Base-by-base conservation (phyloP, 306 rosid genomes). In the Casuarina cunninghamiana region DNA sequence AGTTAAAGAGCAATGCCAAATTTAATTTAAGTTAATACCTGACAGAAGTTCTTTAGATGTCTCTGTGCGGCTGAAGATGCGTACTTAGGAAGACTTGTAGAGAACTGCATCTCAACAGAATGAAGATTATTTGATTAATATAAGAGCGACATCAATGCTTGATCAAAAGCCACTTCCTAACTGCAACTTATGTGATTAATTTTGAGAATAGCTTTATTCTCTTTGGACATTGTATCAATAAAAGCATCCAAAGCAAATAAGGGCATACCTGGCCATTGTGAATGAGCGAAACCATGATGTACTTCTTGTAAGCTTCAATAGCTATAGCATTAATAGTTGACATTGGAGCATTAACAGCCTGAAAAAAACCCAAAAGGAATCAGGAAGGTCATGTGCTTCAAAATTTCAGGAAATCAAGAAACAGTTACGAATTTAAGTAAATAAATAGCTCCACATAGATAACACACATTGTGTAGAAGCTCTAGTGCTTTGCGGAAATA, bases 331-430 rank as follows among this genome's bases (percentile, higher is more conserved):
- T 96, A 66, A 87, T 38, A 60, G 80, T 38, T 50, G 91, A 72
- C 97, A 96, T 91, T 16, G 99, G 99, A 75, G 98, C 96, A 75
- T 97, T 91, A 80, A 96, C 98, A 82, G 89, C 99, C 99, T 96
- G 85, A 26, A 81, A 79, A 81, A 10, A 83, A 50, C 79, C 62
- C 69, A 80, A 75, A 61, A 65, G 78, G 19, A 57, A 74, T 75
- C 6, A 79, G 72, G 53, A 38, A 19, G 26, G 68, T 46, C 2
- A 62, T 1, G 3, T 45, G 77, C 75, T 71, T 45, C 51, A 44
- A 69, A 54, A 69, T 51, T 71, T 49, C 63, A 62, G n/a, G 26
- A 72, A 57, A 0, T 72, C 68, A 85, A 77, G 9, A 78, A 65
- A 84, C 54, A 69, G 77, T 44, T 10, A 39, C n/a, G 37, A 65